Evolutionary conservation across 2,329 filamentous ascomycete genomes (phyloP), one percentile per base, ranked within the genome.

Genomic region (Alternaria longipes): DNA sequence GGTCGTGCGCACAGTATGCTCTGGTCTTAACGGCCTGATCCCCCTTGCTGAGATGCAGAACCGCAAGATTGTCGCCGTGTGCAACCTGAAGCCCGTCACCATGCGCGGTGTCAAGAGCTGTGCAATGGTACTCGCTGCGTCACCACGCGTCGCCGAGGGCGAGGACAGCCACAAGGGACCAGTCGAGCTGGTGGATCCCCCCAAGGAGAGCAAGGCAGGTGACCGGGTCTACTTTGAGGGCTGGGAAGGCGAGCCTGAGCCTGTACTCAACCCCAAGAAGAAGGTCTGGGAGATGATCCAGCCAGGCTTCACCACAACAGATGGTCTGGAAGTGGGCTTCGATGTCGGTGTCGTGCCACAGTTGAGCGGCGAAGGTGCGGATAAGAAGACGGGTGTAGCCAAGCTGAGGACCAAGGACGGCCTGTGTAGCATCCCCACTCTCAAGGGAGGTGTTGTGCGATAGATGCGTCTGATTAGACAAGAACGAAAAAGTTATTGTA

Each of bases 241-340:
- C 49, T 99, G 92, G 90, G 86, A 92, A 79, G 94, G 93, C 61
- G 91, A 97, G 84, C 93, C 95, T 0, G 95, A 99, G 86, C 90
- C 90, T 64, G 88, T 94, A 53, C 86, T 99, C 59, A 99, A 98
- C 86, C 95, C 95, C 60, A 99, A 99, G 90, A 99, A 98, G 89
- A 98, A 98, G 89, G 84, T 98, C 63, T 98, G 94, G 94, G 95
- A 99, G 85, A 92, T 87, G 9, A 92, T 97, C 82, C 94, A 98
- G 85, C 93, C 94, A 1, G 95, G 94, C 0, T 98, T 98, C 83
- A 97, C 92, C 30, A 99, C 94, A 8, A 97, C 91, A 1, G 90
- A 90, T 8, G 81, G 80, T 47, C 84, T 94, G 53, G 91, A 94
- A 81, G 94, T 97, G 36, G 93, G 86, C 0, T 99, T 98, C 77